A percentile compares a stretch with the other conserved stretches of the same genome.
phyloP scores from a whole-genome alignment of 116 monocot species.

The Trichopus zeylanicus region DNA sequence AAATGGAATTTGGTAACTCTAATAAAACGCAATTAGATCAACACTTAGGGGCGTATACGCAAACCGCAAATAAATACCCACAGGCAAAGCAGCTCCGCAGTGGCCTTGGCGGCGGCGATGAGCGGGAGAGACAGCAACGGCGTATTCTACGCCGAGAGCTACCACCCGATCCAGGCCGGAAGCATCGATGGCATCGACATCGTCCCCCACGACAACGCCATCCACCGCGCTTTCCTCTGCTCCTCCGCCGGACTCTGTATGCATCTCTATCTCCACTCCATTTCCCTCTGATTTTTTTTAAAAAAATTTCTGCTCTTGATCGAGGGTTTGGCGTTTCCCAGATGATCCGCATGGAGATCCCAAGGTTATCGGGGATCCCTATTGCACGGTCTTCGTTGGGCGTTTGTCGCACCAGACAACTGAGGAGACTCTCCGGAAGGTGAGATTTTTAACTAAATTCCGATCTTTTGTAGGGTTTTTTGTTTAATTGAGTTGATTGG shows the following conservation, averaged over 20 bases:
- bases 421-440: constrained; percentile 73
- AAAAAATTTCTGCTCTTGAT: too few species aligned
- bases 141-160: constrained; percentile 74
- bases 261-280: not conserved
- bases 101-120: too few species aligned
- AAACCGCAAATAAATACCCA: too few species aligned
- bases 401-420: constrained; percentile 58
- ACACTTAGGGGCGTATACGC: too few species aligned
- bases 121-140: not conserved
- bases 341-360: constrained; percentile 93
- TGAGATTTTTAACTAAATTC: constrained; percentile 4
- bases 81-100: too few species aligned
- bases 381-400: constrained; percentile 81
- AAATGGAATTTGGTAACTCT: too few species aligned
- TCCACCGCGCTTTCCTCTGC: constrained; percentile 81
- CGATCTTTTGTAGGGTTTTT: not conserved
- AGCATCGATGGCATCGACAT: constrained; percentile 97
- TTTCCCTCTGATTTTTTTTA: not conserved
- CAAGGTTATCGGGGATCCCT: constrained; percentile 74
- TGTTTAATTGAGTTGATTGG: not conserved
- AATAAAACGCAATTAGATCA: too few species aligned
- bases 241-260: constrained; percentile 74
- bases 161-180: constrained; percentile 93
- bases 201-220: constrained; percentile 89
- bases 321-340: constrained; percentile 7